Evolutionary conservation across 352 stramenopile species (phyloP), one percentile per base, ranked within the genome.

Genomic region (Blastocystis sp.): DNA sequence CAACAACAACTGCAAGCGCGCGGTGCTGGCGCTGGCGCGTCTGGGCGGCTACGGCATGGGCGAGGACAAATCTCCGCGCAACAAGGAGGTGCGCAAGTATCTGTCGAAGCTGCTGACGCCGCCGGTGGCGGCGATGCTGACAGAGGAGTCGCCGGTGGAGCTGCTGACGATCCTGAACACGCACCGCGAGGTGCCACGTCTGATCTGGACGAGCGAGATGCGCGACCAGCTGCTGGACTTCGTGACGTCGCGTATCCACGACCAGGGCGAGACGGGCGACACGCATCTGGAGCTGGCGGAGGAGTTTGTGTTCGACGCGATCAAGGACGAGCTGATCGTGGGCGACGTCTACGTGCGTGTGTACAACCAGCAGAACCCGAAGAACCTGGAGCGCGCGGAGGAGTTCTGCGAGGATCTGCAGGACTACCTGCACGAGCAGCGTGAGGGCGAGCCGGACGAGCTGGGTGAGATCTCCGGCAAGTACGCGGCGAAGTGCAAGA

Each of bases 181-280:
- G 29, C 90, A 91, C 81, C 72, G 89, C 42, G 89, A 92, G 88
- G 90, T 72, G 42, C 87, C 90, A 1, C 86, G 79, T n/a, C 72
- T 89, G 42, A 92, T 93, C 38, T 93, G 90, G 90, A 92, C 91
- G 75, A 51, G 87, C 18, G 51, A 79, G 46, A 93, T 93, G 90
- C 87, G 88, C 64, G 78, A 88, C 46, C 87, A 92, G 72, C 69
- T 93, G 40, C 69, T 92, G 14, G 49, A 75, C 7, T 56, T 72
- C 34, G 49, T 87, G 11, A 77, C 21, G 1, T 73, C 56, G 29
- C 53, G 40, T 38, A 90, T 92, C 69, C 54, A 88, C 73, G 86
- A 88, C 40, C 73, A 84, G 54, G 85, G 46, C 64, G 89, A 65
- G 48, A 87, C 51, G 86, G 88, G 49, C 69, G 86, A 32, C 87